phyloP scores from a whole-genome alignment of 345 rosid species.

The Melaleuca quinquenervia region DNA sequence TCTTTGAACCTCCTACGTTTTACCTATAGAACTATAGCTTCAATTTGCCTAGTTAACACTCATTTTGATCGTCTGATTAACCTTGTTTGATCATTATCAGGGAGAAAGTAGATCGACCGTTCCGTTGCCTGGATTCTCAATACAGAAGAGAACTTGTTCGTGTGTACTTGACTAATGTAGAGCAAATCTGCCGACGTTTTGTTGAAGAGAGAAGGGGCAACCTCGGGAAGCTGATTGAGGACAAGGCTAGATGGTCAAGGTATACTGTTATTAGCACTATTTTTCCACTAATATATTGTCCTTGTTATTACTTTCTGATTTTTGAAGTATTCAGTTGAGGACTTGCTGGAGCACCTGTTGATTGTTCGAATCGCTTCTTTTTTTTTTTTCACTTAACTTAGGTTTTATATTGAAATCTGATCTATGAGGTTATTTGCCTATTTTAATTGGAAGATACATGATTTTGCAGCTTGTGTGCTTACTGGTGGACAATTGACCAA shows the following conservation, averaged over 20 bases:
- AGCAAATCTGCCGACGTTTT: conserved; percentile 74
- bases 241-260: conserved; percentile 89
- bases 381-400: neutral
- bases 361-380: neutral
- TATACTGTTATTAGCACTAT: conserved; percentile 5
- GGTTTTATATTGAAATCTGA: neutral
- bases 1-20: neutral
- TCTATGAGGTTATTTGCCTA: neutral
- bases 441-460: neutral
- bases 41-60: neutral
- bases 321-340: neutral
- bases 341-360: neutral
- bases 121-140: conserved; percentile 78
- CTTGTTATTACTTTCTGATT: neutral
- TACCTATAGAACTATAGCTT: neutral
- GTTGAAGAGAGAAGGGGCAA: conserved; percentile 73
- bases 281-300: neutral
- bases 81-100: conserved; percentile 23
- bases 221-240: conserved; percentile 61
- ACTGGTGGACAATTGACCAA: conserved; percentile 81
- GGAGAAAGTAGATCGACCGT: conserved; percentile 85
- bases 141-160: conserved; percentile 93
- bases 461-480: conserved; percentile 61
- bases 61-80: neutral
- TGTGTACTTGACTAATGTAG: conserved; percentile 82